Evolutionary conservation across 768 basidiomycete genomes (phyloP).

Genomic region (Auriscalpium orientale): DNA sequence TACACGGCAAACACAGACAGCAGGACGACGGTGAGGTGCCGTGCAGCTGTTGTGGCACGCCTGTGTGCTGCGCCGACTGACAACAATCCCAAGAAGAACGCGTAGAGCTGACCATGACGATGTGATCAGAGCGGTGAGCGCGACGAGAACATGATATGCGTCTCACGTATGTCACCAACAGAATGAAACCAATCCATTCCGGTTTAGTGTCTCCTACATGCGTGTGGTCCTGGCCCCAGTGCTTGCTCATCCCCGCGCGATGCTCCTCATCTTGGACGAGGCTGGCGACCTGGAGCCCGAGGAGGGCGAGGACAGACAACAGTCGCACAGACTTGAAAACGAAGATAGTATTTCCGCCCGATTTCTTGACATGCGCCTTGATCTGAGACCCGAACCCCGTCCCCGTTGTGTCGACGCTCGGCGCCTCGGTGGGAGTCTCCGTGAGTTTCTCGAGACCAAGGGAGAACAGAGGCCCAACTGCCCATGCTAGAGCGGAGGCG

Average conservation of each 20-base stretch:
- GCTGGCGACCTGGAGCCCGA: conserved; percentile 41
- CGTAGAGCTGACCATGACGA: background rate
- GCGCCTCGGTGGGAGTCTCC: background rate
- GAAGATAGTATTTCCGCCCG: conserved; percentile 43
- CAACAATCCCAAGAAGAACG: background rate
- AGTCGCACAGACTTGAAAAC: conserved; percentile 39
- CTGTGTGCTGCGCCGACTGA: background rate
- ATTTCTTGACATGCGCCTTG: conserved; percentile 28
- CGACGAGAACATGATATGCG: background rate
- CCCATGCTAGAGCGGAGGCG: background rate
- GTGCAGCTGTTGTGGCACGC: background rate
- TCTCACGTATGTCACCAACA: background rate
- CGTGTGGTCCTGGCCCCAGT: conserved; percentile 20
- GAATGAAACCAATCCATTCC: conserved; percentile 8
- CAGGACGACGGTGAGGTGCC: background rate
- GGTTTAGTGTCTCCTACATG: background rate
- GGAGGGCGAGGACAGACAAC: conserved; percentile 35
- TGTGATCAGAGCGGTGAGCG: background rate
- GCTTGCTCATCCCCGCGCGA: conserved; percentile 16
- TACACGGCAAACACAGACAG: background rate
- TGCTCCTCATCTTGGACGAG: conserved; percentile 27
- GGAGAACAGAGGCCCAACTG: background rate
- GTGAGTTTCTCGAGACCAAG: background rate
- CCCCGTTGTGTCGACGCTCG: background rate
- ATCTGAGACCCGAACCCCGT: conserved; percentile 6